A percentile compares a stretch with the other conserved stretches of the same genome.
phyloP scores from a whole-genome alignment of 2,329 filamentous ascomycete genomes.

The Ceratocystis variospora region DNA sequence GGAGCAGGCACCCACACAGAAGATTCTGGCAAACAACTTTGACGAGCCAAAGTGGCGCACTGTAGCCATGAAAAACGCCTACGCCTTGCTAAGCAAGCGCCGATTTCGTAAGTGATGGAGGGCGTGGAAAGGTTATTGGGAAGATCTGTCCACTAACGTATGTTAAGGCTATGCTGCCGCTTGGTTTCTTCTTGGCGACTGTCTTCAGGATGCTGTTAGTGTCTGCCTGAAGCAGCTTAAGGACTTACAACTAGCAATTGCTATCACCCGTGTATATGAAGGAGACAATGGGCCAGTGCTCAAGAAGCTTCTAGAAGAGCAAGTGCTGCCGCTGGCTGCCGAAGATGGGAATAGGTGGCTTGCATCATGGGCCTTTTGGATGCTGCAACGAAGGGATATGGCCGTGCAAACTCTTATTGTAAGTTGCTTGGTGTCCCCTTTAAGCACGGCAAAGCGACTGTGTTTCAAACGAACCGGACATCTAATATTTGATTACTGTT shows the following conservation, averaged over 20 bases:
- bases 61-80: constrained; percentile 87
- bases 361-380: constrained; percentile 91
- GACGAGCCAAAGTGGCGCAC: constrained; percentile 74
- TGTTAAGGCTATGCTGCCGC: constrained; percentile 73
- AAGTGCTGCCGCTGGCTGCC: constrained; percentile 62
- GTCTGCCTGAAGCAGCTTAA: constrained; percentile 77
- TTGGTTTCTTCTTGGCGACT: constrained; percentile 85
- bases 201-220: constrained; percentile 69
- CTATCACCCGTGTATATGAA: constrained; percentile 76
- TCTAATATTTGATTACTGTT: constrained; percentile 2
- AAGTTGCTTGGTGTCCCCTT: constrained; percentile 27
- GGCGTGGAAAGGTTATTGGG: neutral
- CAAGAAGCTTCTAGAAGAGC: constrained; percentile 60
- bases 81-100: constrained; percentile 79
- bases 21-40: constrained; percentile 82
- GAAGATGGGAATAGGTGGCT: constrained; percentile 83
- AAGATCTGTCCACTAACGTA: neutral
- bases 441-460: too few relatives aligned
- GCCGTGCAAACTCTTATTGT: constrained; percentile 73
- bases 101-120: constrained; percentile 51
- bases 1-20: constrained; percentile 69
- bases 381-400: constrained; percentile 68
- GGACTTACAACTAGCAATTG: constrained; percentile 79
- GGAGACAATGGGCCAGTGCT: constrained; percentile 68
- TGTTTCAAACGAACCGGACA: neutral